A percentile compares a stretch with the other conserved stretches of the same genome.
phyloP scores from a whole-genome alignment of 2,329 filamentous ascomycete species.

The Byssochlamys sp. region DNA sequence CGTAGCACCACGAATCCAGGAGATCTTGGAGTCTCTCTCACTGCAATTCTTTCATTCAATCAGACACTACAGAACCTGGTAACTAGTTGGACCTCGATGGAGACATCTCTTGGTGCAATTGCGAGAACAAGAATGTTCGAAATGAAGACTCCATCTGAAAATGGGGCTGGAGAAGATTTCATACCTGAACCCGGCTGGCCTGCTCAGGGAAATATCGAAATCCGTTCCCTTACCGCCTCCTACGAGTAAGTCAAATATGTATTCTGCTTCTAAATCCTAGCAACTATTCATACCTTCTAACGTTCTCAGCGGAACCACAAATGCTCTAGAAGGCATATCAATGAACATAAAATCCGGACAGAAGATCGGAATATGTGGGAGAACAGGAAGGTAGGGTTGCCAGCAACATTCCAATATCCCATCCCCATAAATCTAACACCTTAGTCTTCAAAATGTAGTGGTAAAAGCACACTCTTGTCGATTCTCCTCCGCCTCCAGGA shows the following conservation, averaged over 20 bases:
- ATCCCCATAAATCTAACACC: background rate
- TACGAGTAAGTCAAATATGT: background rate
- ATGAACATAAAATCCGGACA: background rate
- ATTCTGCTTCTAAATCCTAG: too few species aligned
- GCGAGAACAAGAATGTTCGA: constrained; percentile 19
- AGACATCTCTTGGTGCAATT: constrained; percentile 45
- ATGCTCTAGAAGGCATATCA: background rate
- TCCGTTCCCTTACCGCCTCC: background rate
- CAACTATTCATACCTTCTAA: background rate
- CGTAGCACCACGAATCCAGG: background rate
- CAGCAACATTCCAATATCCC: background rate
- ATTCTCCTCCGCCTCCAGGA: constrained; percentile 43
- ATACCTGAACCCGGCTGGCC: background rate
- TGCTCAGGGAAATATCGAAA: background rate
- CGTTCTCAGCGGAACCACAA: background rate
- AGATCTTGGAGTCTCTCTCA: constrained; percentile 5
- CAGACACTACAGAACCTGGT: constrained; percentile 27
- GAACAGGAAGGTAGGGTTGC: background rate
- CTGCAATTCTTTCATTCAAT: constrained; percentile 30
- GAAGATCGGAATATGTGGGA: constrained; percentile 2
- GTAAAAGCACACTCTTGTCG: constrained; percentile 43
- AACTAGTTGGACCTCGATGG: constrained; percentile 31
- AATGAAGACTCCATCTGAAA: background rate
- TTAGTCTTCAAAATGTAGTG: constrained; percentile 22
- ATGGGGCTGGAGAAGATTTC: background rate